phyloP scores from a whole-genome alignment of 805 yeast genomes.

The Candida hungchunana region DNA sequence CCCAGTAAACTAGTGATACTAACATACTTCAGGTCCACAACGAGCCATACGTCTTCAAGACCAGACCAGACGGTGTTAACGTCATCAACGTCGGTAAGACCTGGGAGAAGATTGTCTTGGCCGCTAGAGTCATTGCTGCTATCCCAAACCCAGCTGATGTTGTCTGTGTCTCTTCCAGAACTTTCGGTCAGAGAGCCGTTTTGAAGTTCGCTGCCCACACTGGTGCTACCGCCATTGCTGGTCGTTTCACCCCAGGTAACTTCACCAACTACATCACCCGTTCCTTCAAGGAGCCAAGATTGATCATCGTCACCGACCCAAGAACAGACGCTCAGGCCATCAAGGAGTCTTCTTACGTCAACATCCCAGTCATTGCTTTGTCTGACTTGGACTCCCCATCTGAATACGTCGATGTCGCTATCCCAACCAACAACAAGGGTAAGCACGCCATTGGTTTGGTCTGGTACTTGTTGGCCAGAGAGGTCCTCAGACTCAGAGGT shows the following conservation, averaged over 20 bases:
- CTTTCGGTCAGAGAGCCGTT: conserved; percentile 99
- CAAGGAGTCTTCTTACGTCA: conserved; percentile 99
- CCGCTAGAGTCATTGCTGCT: conserved; percentile 99
- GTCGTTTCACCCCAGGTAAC: conserved; percentile 99
- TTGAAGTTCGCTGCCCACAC: conserved; percentile 99
- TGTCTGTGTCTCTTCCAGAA: conserved; percentile 98
- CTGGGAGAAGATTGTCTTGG: conserved; percentile 99
- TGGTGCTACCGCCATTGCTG: conserved; percentile 99
- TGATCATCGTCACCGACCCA: conserved; percentile 98
- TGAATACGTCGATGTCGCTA: conserved; percentile 98
- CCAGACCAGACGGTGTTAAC: conserved; percentile 99
- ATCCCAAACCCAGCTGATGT: conserved; percentile 98
- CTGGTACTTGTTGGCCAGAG: conserved; percentile 99
- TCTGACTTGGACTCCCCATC: conserved; percentile 98
- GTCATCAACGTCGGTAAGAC: conserved; percentile 98
- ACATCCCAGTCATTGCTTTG: conserved; percentile 99
- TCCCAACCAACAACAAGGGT: conserved; percentile 99
- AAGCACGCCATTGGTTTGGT: conserved; percentile 99
- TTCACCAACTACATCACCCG: conserved; percentile 99
- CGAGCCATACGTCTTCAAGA: conserved; percentile 94
- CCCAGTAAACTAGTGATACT: conserved; percentile 2
- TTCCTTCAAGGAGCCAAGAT: conserved; percentile 99
- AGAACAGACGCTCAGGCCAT: conserved; percentile 99
- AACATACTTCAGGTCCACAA: conserved; percentile 68
- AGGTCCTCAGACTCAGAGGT: conserved; percentile 98